Base-by-base conservation (phyloP, 805 yeast species). In the Monosporozyma unispora region DNA sequence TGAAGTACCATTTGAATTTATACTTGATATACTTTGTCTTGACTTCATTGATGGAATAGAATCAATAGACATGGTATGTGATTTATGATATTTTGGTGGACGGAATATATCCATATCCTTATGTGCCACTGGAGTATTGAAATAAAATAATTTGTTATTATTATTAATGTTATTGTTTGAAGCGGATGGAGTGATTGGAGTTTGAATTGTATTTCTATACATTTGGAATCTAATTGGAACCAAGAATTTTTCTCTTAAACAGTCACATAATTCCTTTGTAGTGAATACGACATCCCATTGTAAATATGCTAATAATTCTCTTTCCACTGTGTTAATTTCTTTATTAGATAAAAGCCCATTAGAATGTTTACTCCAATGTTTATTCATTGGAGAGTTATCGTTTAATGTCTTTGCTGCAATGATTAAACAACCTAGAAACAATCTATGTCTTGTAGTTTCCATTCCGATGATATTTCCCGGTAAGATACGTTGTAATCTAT, bases 331-430 rank as follows among this genome's bases (percentile, higher is more conserved):
- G 67, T 93, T 93, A 48, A 93, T 89, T 61, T 93, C 99, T 22
- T 74, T 75, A 38, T 86, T 70, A 7, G 82, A 63, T 52, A 93
- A 76, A 41, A 93, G 74, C 0, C 97, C 97, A 64, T 84, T 82
- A 3, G 98, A 90, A 72, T 91, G 91, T 52, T 79, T 77, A 7
- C 96, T 83, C 99, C 99, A 93, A 71, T 93, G 97, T 70, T 84
- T 90, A 70, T 93, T 93, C 65, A 91, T 76, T 42, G 99, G 99
- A 19, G 95, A 83, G 3, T 96, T 86, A 71, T 93, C 99, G 68
- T 93, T 93, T 55, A 90, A 77, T 54, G 82, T 82, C 71, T 93
- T 93, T 16, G 98, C 97, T n/a, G 96, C 87, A 45, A 93, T 70
- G 44, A 93, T 87, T 50, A 91, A 74, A 44, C 96, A 80, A 0